These are phyloP conservation scores for Fusarium circinatum DNA, from an alignment of 2,329 filamentous ascomycete genomes.

Conservation along the genomic window DNA sequence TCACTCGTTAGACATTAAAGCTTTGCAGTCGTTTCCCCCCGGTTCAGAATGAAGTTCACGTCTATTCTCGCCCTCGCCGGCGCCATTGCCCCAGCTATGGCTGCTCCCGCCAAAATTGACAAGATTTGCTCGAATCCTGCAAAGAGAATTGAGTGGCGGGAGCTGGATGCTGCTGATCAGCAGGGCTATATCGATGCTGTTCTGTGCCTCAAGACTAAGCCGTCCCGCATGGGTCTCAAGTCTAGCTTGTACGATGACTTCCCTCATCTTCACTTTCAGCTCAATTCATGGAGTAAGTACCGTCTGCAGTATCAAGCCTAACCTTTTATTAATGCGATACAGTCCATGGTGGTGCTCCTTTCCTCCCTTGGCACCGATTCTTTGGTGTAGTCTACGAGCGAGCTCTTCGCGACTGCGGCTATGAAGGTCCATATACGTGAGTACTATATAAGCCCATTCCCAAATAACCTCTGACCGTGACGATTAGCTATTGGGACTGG, in stretches of 20 bases:
- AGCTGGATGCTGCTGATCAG: not conserved
- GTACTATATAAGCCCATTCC: rapidly evolving
- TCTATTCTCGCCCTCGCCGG: not conserved
- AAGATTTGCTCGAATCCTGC: not conserved
- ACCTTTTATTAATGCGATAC: rapidly evolving
- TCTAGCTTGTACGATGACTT: conserved; percentile 13
- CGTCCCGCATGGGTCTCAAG: conserved; percentile 10
- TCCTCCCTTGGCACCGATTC: conserved; percentile 19
- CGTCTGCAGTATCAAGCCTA: rapidly evolving
- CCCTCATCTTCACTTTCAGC: not conserved
- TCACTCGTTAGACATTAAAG: rapidly evolving
- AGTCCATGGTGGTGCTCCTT: not conserved
- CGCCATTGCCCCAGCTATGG: not conserved
- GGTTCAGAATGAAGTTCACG: not conserved
- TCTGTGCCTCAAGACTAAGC: conserved; percentile 15
- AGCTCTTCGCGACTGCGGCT: conserved; percentile 3
- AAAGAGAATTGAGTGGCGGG: conserved; percentile 12
- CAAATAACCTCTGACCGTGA: rapidly evolving
- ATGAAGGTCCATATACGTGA: conserved; percentile 7
- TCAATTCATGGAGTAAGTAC: not conserved
- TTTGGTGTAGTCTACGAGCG: not conserved
- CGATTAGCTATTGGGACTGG: conserved; percentile 8
- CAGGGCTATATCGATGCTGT: conserved; percentile 7
- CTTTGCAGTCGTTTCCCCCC: too few species aligned
- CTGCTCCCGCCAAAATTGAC: not conserved